Percentiles rank a stretch among this genome's conserved stretches.
These are phyloP conservation scores for Hypoxylon crocopeplum DNA, from an alignment of 495 filamentous ascomycete species.

Conservation along the genomic window DNA sequence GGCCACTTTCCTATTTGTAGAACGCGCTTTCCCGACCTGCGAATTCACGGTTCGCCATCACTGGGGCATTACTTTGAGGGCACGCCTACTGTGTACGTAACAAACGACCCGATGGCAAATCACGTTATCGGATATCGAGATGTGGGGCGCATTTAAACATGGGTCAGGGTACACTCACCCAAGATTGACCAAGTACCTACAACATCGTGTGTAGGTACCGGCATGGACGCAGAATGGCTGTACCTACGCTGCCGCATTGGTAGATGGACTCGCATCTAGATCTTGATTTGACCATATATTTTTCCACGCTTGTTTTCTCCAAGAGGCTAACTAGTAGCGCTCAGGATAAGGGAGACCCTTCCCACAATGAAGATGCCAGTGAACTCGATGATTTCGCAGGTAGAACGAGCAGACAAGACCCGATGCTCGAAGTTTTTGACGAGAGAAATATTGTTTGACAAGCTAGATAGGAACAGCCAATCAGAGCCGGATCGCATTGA, in stretches of 20 bases:
- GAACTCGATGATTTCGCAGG: too few relatives aligned
- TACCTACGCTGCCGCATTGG: conserved; percentile 6
- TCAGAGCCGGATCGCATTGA: conserved; percentile 42
- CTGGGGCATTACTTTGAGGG: conserved; percentile 18
- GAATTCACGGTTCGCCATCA: conserved; percentile 40
- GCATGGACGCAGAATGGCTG: too few relatives aligned
- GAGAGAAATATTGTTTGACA: conserved; percentile 31
- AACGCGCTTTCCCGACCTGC: conserved; percentile 42
- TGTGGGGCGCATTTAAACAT: conserved; percentile 35
- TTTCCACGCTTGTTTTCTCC: too few relatives aligned
- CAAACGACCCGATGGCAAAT: conserved; percentile 24
- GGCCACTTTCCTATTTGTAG: conserved; percentile 54
- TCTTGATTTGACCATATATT: neutral
- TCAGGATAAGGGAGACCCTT: too few relatives aligned
- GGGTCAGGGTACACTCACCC: conserved; percentile 24
- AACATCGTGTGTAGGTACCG: conserved; percentile 12
- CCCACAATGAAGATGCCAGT: too few relatives aligned
- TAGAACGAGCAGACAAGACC: too few relatives aligned
- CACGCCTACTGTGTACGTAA: conserved; percentile 23
- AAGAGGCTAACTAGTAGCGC: too few relatives aligned
- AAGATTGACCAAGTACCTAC: conserved; percentile 21
- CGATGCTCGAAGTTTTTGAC: conserved; percentile 31
- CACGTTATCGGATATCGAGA: conserved; percentile 22
- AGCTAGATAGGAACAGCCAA: conserved; percentile 34
- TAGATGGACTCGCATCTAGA: neutral